phyloP scores from a whole-genome alignment of 2,329 filamentous ascomycete genomes.

The Leptographium procerum region DNA sequence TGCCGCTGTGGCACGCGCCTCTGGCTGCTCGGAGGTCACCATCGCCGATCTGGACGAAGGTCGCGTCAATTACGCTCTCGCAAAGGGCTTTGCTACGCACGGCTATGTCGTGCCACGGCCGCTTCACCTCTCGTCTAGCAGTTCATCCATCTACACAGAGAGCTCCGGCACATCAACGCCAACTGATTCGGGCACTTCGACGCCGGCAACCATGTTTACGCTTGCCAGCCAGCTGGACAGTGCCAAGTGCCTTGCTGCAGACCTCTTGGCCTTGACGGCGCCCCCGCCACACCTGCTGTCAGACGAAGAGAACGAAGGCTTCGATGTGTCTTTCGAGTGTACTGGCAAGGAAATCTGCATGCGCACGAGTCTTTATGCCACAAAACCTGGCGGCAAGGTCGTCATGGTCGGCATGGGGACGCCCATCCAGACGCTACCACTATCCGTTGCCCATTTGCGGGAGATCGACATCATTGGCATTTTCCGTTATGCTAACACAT shows the following conservation, averaged over 20 bases:
- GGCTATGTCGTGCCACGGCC: conserved; percentile 41
- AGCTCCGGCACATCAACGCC: conserved; percentile 41
- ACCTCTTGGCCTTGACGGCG: conserved; percentile 33
- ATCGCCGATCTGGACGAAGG: conserved; percentile 50
- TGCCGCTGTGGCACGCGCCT: conserved; percentile 49
- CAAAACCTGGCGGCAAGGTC: conserved; percentile 57
- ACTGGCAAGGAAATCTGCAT: conserved; percentile 66
- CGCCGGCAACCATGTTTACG: conserved; percentile 33
- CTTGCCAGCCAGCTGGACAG: conserved; percentile 37
- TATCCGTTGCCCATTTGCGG: conserved; percentile 60
- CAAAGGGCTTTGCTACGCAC: conserved; percentile 47
- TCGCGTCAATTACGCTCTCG: conserved; percentile 48
- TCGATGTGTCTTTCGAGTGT: conserved; percentile 65
- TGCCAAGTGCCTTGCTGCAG: conserved; percentile 36
- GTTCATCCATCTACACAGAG: conserved; percentile 28
- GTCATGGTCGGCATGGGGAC: conserved; percentile 74
- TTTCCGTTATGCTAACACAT: conserved; percentile 69
- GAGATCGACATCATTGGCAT: conserved; percentile 72
- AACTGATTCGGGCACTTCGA: conserved; percentile 26
- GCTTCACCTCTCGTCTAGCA: conserved; percentile 30
- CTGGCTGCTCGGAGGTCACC: conserved; percentile 47
- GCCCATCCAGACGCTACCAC: conserved; percentile 61
- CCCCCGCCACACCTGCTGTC: conserved; percentile 19
- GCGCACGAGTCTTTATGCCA: conserved; percentile 63
- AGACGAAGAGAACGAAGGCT: conserved; percentile 49